These are phyloP conservation scores for Podospora anserina DNA, from an alignment of 495 filamentous ascomycete genomes.

Conservation along the genomic window DNA sequence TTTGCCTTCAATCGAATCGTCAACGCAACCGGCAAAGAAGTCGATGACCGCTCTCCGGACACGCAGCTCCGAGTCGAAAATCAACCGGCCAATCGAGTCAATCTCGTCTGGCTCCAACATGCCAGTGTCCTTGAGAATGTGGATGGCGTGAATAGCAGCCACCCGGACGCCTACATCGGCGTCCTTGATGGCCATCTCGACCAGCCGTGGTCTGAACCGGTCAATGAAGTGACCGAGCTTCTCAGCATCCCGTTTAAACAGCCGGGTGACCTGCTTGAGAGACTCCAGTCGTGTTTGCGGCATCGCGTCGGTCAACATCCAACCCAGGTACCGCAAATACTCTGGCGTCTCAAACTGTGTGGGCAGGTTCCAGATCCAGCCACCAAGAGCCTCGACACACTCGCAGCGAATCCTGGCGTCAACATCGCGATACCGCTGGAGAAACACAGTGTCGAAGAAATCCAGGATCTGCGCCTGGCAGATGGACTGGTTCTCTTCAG, in stretches of 20 bases:
- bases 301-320: constrained; percentile 80
- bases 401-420: constrained; percentile 83
- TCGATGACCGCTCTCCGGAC: constrained; percentile 82
- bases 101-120: constrained; percentile 88
- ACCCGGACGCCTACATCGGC: constrained; percentile 73
- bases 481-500: constrained; percentile 58
- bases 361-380: constrained; percentile 80
- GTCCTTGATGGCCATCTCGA: constrained; percentile 88
- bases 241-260: constrained; percentile 75
- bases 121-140: constrained; percentile 75
- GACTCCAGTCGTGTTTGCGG: constrained; percentile 69
- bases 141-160: constrained; percentile 72
- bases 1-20: constrained; percentile 74
- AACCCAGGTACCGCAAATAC: constrained; percentile 90
- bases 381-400: constrained; percentile 76
- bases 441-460: constrained; percentile 83
- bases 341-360: constrained; percentile 82
- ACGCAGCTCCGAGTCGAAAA: constrained; percentile 80
- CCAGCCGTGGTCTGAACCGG: constrained; percentile 77
- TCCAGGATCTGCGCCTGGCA: constrained; percentile 70
- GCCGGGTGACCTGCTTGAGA: constrained; percentile 70
- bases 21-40: constrained; percentile 84
- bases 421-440: constrained; percentile 92
- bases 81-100: constrained; percentile 74
- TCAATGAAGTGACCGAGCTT: constrained; percentile 85